Evolutionary conservation across 2,329 filamentous ascomycete genomes (phyloP).

Genomic region (Dothideomycetidae sp.): DNA sequence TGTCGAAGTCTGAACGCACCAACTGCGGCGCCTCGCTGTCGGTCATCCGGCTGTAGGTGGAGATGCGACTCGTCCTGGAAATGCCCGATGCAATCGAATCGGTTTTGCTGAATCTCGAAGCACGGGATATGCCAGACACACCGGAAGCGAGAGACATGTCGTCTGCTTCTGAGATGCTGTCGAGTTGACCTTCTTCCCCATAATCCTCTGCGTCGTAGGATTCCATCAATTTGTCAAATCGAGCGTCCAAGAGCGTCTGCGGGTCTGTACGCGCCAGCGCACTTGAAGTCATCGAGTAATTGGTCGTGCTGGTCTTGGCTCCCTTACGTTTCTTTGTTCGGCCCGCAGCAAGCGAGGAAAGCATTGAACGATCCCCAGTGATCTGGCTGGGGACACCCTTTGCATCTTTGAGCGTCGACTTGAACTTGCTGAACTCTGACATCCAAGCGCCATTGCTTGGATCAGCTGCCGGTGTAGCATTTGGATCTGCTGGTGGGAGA

Average conservation of each 20-base stretch:
- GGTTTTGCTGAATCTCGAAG: conserved; percentile 21
- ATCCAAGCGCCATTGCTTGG: conserved; percentile 64
- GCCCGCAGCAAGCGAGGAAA: conserved; percentile 59
- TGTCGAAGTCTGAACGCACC: conserved; percentile 66
- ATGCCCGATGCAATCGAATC: conserved; percentile 27
- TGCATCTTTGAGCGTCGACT: conserved; percentile 38
- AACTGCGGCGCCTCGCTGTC: conserved; percentile 33
- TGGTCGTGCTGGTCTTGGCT: conserved; percentile 72
- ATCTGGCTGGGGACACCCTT: conserved; percentile 44
- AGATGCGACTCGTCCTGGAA: conserved; percentile 20
- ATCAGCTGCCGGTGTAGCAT: conserved; percentile 22
- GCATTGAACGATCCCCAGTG: conserved; percentile 55
- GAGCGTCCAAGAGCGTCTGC: conserved; percentile 66
- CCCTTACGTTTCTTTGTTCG: conserved; percentile 90
- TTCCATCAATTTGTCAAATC: conserved; percentile 84
- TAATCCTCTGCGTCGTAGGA: conserved; percentile 48
- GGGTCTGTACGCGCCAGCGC: conserved; percentile 79
- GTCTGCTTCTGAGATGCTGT: conserved; percentile 25
- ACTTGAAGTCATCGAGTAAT: conserved; percentile 85
- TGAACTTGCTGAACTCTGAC: conserved; percentile 86
- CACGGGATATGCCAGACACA: conserved; percentile 37
- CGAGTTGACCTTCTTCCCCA: conserved; percentile 25
- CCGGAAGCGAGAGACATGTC: conserved; percentile 32
- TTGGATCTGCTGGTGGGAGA: conserved; percentile 20
- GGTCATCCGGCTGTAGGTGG: conserved; percentile 20